Evolutionary conservation across 768 basidiomycete genomes (phyloP).

Genomic region (Coprinellus micaceus): DNA sequence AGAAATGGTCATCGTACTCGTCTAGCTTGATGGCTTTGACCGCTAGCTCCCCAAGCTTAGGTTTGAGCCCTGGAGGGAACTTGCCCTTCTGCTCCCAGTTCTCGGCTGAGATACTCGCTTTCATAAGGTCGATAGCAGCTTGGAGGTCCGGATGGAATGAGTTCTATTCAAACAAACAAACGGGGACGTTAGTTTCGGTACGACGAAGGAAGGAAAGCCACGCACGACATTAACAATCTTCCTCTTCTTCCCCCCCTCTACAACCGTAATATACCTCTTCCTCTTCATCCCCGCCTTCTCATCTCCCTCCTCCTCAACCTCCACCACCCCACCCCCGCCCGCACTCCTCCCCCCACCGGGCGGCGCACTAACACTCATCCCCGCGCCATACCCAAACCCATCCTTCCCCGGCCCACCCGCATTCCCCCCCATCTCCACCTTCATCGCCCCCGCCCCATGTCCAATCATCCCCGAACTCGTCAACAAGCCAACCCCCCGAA

Average conservation of each 20-base stretch:
- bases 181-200: not conserved
- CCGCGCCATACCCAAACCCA: too few species aligned
- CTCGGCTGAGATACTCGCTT: conserved; percentile 58
- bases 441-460: conserved; percentile 34
- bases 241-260: conserved; percentile 65
- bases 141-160: conserved; percentile 74
- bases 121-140: conserved; percentile 55
- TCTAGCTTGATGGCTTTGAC: conserved; percentile 76
- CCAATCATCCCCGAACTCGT: conserved; percentile 19
- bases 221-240: conserved; percentile 65
- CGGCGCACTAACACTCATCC: too few species aligned
- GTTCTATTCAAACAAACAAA: conserved; percentile 30
- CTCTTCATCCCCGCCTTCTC: conserved; percentile 46
- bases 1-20: conserved; percentile 91
- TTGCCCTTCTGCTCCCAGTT: conserved; percentile 80
- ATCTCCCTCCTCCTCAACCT: conserved; percentile 22
- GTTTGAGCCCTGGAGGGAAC: conserved; percentile 82
- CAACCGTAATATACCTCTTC: conserved; percentile 49
- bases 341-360: too few species aligned
- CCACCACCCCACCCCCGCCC: not conserved
- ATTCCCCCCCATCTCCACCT: too few species aligned
- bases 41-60: conserved; percentile 65
- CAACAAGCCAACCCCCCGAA: conserved; percentile 4
- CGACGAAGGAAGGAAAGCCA: conserved; percentile 4
- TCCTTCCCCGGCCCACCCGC: too few species aligned